Percentiles rank a stretch among this genome's conserved stretches.
Evolutionary conservation across 257 asterid species (phyloP).

Genomic region (Henckelia pumila): DNA sequence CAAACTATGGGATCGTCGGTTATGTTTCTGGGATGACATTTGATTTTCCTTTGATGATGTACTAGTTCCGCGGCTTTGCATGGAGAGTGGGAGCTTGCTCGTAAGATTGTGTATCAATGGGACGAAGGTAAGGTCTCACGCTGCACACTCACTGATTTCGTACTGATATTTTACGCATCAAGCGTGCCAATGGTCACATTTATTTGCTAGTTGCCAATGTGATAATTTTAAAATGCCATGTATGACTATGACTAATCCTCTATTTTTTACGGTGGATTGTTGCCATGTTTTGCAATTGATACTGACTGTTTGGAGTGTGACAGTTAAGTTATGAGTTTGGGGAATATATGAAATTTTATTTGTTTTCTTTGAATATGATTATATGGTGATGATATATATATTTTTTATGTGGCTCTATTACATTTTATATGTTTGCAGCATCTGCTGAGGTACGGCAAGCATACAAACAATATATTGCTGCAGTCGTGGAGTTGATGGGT

Average conservation of each 20-base stretch:
- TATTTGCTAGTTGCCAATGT: too few species aligned
- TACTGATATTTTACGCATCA: neutral
- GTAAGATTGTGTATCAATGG: constrained; percentile 63
- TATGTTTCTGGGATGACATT: constrained; percentile 7
- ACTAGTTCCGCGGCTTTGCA: constrained; percentile 52
- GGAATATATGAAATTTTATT: constrained; percentile 6
- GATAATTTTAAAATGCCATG: too few species aligned
- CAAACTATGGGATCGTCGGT: neutral
- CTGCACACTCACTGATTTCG: neutral
- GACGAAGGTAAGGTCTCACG: constrained; percentile 61
- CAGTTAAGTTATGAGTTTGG: constrained; percentile 13
- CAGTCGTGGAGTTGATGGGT: constrained; percentile 75
- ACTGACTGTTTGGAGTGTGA: neutral
- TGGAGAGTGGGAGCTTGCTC: constrained; percentile 77
- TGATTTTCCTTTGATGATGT: constrained; percentile 15
- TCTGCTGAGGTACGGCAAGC: constrained; percentile 65
- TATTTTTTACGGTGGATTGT: neutral
- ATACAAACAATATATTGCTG: constrained; percentile 68
- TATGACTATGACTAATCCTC: neutral
- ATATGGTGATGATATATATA: neutral
- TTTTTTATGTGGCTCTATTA: constrained; percentile 11
- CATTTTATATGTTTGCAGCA: constrained; percentile 43
- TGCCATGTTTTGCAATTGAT: too few species aligned
- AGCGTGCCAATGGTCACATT: neutral
- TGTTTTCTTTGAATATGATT: neutral